Conservation (phyloP, 495 filamentous ascomycete genomes). For the Daldinia concentrica region DNA sequence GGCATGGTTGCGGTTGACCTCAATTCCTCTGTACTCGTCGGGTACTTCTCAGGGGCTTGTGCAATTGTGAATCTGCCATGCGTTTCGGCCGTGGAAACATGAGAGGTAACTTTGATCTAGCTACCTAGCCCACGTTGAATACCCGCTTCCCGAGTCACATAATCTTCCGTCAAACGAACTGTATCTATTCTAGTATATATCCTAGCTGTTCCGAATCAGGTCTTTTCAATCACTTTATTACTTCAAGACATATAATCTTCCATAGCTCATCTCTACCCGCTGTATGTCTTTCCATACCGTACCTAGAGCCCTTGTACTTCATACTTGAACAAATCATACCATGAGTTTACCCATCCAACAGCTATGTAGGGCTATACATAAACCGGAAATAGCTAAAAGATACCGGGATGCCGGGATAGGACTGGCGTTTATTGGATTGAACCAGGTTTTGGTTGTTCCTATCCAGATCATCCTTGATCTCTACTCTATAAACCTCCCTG, state of each 20-base stretch:
- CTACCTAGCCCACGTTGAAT: neutral
- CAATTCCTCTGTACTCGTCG: slow-evolving; percentile 14
- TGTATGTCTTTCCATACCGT: slow-evolving; percentile 36
- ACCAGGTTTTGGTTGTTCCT: slow-evolving; percentile 39
- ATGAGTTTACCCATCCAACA: slow-evolving; percentile 32
- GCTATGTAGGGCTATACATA: slow-evolving; percentile 37
- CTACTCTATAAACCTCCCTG: slow-evolving; percentile 41
- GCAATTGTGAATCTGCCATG: slow-evolving; percentile 18
- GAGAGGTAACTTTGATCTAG: slow-evolving; percentile 4
- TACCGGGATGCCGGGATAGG: slow-evolving; percentile 43
- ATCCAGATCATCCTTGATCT: slow-evolving; percentile 38
- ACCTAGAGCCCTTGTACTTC: slow-evolving; percentile 28
- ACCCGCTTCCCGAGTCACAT: neutral
- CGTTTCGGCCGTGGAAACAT: slow-evolving; percentile 13
- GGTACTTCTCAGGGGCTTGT: slow-evolving; percentile 18
- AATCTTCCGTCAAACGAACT: slow-evolving; percentile 25
- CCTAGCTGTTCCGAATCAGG: neutral
- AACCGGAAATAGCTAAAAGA: slow-evolving; percentile 30
- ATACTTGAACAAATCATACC: slow-evolving; percentile 17
- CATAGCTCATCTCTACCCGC: slow-evolving; percentile 5
- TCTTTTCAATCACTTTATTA: slow-evolving; percentile 22
- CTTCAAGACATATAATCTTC: slow-evolving; percentile 30
- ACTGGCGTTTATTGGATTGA: slow-evolving; percentile 31
- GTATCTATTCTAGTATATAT: slow-evolving; percentile 34
- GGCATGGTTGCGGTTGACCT: slow-evolving; percentile 18